Conservation (phyloP, 257 asterid species). For the Solanum sejunctum region DNA sequence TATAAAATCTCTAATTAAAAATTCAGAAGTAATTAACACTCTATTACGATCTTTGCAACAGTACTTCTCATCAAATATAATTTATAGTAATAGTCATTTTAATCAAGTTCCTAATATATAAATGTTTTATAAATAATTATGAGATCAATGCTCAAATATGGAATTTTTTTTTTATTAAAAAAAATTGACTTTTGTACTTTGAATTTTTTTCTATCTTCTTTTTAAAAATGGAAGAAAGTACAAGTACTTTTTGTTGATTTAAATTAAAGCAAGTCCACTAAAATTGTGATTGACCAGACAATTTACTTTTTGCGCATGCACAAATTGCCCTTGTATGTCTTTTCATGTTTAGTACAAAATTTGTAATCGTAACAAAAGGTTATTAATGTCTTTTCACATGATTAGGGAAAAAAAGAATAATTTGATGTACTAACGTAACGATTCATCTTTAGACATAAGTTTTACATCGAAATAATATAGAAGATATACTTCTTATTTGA, state of each 20-base stretch:
- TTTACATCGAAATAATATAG: too few species aligned
- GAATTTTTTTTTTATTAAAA: background rate
- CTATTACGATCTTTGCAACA: background rate
- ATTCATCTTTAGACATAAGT: too few species aligned
- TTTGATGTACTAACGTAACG: background rate
- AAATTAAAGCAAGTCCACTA: background rate
- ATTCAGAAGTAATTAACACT: background rate
- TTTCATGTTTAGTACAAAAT: background rate
- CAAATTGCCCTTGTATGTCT: background rate
- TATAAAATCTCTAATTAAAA: background rate
- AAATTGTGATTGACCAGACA: background rate
- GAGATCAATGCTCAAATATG: background rate
- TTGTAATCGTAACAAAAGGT: background rate
- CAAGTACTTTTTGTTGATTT: background rate
- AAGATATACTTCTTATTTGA: too few species aligned
- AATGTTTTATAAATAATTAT: too few species aligned
- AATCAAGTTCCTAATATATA: background rate
- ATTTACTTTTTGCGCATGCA: background rate
- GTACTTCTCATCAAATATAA: background rate
- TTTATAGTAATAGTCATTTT: background rate
- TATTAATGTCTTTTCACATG: background rate
- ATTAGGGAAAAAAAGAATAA: rapidly evolving
- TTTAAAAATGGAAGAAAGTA: background rate
- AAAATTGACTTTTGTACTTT: background rate
- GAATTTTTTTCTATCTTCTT: background rate